These are phyloP conservation scores for Phytophthora syringae DNA, from an alignment of 352 stramenopile species.

Conservation along the genomic window DNA sequence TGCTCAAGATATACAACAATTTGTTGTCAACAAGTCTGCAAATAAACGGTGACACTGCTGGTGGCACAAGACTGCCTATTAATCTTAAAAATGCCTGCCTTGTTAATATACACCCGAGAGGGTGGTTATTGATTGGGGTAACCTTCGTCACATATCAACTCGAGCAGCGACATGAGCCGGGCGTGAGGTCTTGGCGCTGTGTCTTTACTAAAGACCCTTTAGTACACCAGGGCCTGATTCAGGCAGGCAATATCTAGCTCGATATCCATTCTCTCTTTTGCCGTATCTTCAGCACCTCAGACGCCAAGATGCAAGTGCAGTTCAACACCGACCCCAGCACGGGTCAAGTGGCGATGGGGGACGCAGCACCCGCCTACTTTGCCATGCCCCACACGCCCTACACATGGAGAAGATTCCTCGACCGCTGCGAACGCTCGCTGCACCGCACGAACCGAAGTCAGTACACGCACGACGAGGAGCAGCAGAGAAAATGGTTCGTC, in stretches of 20 bases:
- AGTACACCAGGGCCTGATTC: too few species aligned
- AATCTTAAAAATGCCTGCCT: too few species aligned
- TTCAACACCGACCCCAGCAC: not conserved
- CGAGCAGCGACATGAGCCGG: slow-evolving; percentile 15
- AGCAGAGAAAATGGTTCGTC: slow-evolving; percentile 17
- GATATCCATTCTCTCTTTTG: not conserved
- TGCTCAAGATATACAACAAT: slow-evolving; percentile 20
- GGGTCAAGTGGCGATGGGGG: slow-evolving; percentile 1
- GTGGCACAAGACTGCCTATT: too few species aligned
- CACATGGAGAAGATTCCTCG: slow-evolving; percentile 11
- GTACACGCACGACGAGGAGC: slow-evolving; percentile 2
- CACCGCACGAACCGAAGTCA: slow-evolving; percentile 17
- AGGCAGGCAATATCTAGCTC: too few species aligned
- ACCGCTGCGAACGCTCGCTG: slow-evolving; percentile 22
- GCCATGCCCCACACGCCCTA: slow-evolving; percentile 9
- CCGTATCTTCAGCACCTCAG: not conserved
- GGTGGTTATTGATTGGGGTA: not conserved
- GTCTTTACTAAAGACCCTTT: too few species aligned
- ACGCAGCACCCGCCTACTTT: slow-evolving; percentile 8
- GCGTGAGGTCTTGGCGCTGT: not conserved
- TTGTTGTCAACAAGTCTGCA: too few species aligned
- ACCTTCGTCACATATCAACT: not conserved
- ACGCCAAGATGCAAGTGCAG: slow-evolving; percentile 6
- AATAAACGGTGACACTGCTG: too few species aligned
- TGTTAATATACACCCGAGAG: not conserved